Evolutionary conservation across 345 rosid genomes (phyloP), one percentile per base, ranked within the genome.

Genomic region (Gossypium longicalyx): DNA sequence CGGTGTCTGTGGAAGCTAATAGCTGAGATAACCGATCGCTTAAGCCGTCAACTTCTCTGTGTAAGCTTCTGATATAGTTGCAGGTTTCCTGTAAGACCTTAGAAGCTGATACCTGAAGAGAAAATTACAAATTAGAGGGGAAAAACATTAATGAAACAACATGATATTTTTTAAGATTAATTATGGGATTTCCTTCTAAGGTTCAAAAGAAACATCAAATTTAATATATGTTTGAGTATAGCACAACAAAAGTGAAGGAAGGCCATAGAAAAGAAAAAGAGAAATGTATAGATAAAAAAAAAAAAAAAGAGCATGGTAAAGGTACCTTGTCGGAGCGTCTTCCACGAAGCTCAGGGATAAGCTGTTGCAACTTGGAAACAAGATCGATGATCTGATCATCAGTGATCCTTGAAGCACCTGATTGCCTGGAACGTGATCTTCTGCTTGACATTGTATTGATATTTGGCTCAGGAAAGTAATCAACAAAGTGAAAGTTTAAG

Each of bases 381-480:
- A 94, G 97, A 58, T 92, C 97, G 34, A 83, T 79, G 76, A 94
- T 92, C 84, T 92, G 97, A 66, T 92, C 98, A 25, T 94, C 97
- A 45, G 83, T 77, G 82, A 94, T 89, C 67, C 88, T 83, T 1
- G 97, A 83, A 78, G 52, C 80, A 27, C 83, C 85, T 43, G 94
- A 77, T 78, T 88, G 92, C 72, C 91, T 80, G 1, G 98, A 86
- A 70, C 89, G 89, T 53, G 98, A 90, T 85, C 98, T 90, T 85
- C 97, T 85, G 89, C 86, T 87, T 4, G 98, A 90, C 98, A 93
- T 93, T 82, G 67, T 84, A 17, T 3, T 25, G 11, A 12, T 59
- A 23, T 59, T 67, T 41, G 11, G 29, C 69, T 74, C 70, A 67
- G 75, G 23, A 73, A 61, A 9, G 34, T 49, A 77, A 57, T 10